Percentiles rank a stretch among this genome's conserved stretches.
Conservation (phyloP, 139 green algal genomes). For the Chlorella sp. region DNA sequence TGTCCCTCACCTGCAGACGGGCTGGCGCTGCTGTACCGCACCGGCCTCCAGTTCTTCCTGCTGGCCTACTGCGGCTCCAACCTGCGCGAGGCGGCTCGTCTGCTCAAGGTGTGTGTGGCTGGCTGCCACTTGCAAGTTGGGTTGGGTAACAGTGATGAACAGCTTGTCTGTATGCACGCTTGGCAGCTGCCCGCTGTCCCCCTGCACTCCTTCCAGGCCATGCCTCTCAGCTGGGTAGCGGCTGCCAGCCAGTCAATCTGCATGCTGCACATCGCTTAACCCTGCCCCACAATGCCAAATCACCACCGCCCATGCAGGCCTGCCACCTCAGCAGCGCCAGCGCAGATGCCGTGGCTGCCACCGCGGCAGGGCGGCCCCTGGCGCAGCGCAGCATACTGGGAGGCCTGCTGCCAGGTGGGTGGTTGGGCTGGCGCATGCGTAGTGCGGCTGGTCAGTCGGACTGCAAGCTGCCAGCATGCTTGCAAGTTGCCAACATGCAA, state of each 20-base stretch:
- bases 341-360: slow-evolving; percentile 26
- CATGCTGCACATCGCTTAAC: neutral
- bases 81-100: slow-evolving; percentile 65
- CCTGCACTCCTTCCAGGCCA: too few species aligned
- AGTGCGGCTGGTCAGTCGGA: neutral
- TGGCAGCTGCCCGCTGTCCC: too few species aligned
- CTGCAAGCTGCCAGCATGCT: too few species aligned
- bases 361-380: slow-evolving; percentile 56
- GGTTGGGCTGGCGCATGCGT: neutral
- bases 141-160: too few species aligned
- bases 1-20: slow-evolving; percentile 38
- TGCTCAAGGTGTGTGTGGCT: slow-evolving; percentile 66
- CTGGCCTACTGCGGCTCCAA: slow-evolving; percentile 91
- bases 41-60: slow-evolving; percentile 87
- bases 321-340: slow-evolving; percentile 56
- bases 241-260: too few species aligned
- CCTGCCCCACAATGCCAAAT: neutral
- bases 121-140: too few species aligned
- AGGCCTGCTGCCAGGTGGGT: slow-evolving; percentile 71
- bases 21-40: slow-evolving; percentile 83
- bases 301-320: slow-evolving; percentile 34
- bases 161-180: too few species aligned
- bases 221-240: too few species aligned
- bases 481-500: too few species aligned
- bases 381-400: slow-evolving; percentile 82